Conservation (phyloP, 2,329 filamentous ascomycete species). For the Paecilomyces sp. region DNA sequence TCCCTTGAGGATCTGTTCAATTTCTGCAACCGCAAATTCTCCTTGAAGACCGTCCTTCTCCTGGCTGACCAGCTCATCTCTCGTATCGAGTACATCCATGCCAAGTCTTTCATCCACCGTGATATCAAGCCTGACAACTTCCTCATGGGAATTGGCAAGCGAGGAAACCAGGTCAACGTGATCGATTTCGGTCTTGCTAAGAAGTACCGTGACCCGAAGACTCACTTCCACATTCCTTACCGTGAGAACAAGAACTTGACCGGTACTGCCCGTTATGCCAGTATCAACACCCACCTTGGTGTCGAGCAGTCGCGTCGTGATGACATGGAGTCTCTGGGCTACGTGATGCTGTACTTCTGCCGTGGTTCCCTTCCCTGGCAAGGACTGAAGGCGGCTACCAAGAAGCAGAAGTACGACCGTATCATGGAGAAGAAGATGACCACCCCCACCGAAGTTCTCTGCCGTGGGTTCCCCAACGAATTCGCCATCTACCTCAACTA, state of each 20-base stretch:
- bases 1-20: slow-evolving; percentile 98
- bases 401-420: slow-evolving; percentile 99
- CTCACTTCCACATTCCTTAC: slow-evolving; percentile 99
- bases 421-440: slow-evolving; percentile 99
- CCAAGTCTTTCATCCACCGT: slow-evolving; percentile 98
- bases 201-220: slow-evolving; percentile 99
- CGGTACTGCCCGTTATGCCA: slow-evolving; percentile 95
- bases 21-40: slow-evolving; percentile 99
- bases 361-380: slow-evolving; percentile 98
- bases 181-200: slow-evolving; percentile 99
- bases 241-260: slow-evolving; percentile 99
- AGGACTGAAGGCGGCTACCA: slow-evolving; percentile 94
- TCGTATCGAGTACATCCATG: slow-evolving; percentile 98
- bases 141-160: slow-evolving; percentile 98
- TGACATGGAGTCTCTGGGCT: slow-evolving; percentile 98
- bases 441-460: slow-evolving; percentile 94
- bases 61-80: slow-evolving; percentile 98
- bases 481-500: slow-evolving; percentile 99
- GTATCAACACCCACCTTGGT: slow-evolving; percentile 97
- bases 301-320: slow-evolving; percentile 99
- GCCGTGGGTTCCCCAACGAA: slow-evolving; percentile 95
- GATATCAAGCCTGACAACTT: slow-evolving; percentile 99
- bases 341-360: slow-evolving; percentile 99
- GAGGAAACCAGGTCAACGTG: slow-evolving; percentile 98
- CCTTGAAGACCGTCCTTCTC: slow-evolving; percentile 92